Evolutionary conservation across 1,284 basidiomycete genomes (phyloP), one percentile per base, ranked within the genome.

Genomic region (Polyporus tsugae): DNA sequence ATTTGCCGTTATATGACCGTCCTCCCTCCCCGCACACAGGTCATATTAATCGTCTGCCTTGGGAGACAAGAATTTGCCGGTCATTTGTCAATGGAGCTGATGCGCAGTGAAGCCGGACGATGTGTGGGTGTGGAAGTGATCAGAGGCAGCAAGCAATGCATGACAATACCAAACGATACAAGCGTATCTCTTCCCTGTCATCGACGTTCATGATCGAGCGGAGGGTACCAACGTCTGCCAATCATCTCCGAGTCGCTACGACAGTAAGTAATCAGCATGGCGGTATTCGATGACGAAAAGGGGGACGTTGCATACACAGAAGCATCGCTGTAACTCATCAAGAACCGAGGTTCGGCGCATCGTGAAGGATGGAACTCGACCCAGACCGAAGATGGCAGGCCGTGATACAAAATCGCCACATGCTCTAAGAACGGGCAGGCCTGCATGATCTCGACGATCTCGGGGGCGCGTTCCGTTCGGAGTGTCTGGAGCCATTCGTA

Each of bases 391-490:
- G 25, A n/a, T 5, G 53, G 29, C 10, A 33, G 19, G 25, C 42
- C 41, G 41, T 64, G 63, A 36, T 61, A 65, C 9, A 65, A 44
- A 9, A 65, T 19, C 10, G 22, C 49, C 13, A 65, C 64, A n/a
- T 41, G 36, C 29, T 65, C 64, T 29, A 65, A 17, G 1, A 4
- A 6, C 25, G 59, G 49, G n/a, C 59, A 65, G 9, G 13, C n/a
- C 29, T 61, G 25, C n/a, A 61, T 38, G 7, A 55, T 59, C 46
- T 25, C 11, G 46, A 52, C 4, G 4, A 65, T 41, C 44, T 65
- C 39, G 11, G 19, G 49, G 2, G 59, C 64, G 44, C n/a, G 11
- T 13, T 15, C 19, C 10, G 22, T 36, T 6, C 38, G n/a, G 38
- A 61, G 35, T 2, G 5, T 42, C 15, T 6, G 13, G n/a, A 41